These are phyloP conservation scores for Actinomortierella wolfii DNA, from an alignment of 371 early-diverging fungal species.

Conservation along the genomic window DNA sequence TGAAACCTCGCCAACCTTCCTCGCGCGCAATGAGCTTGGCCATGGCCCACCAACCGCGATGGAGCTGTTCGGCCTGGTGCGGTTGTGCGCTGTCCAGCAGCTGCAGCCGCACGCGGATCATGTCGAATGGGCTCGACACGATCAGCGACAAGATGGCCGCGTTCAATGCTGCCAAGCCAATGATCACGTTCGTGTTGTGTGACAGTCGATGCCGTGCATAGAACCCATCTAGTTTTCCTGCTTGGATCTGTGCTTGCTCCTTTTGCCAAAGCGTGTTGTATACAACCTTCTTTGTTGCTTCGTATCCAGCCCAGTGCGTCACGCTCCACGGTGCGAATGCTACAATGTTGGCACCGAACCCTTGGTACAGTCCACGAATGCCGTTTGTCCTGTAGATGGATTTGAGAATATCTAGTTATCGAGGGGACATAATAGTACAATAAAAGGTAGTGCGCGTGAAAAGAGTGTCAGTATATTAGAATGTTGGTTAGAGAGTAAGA, in stretches of 20 bases:
- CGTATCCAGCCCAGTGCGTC: conserved; percentile 45
- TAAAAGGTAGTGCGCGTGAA: no score
- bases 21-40: conserved; percentile 36
- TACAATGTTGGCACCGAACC: conserved; percentile 30
- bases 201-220: conserved; percentile 30
- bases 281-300: conserved; percentile 31
- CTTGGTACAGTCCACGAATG: conserved; percentile 37
- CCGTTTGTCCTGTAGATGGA: conserved; percentile 40
- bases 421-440: no score
- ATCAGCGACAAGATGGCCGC: conserved; percentile 20
- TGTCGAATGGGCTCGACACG: conserved; percentile 36
- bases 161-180: conserved; percentile 36
- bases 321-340: conserved; percentile 35
- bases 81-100: conserved; percentile 28
- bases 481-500: no score
- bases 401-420: conserved; percentile 39
- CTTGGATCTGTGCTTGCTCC: conserved; percentile 17
- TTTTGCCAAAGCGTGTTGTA: conserved; percentile 24
- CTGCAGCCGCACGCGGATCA: conserved; percentile 42
- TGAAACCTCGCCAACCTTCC: conserved; percentile 40
- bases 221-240: conserved; percentile 25
- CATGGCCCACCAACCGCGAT: conserved; percentile 45
- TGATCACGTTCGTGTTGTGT: conserved; percentile 28
- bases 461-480: no score
- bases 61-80: conserved; percentile 27